Conservation (phyloP, 1,284 basidiomycete species). For the Austroboletus olivaceoglutinosus region DNA sequence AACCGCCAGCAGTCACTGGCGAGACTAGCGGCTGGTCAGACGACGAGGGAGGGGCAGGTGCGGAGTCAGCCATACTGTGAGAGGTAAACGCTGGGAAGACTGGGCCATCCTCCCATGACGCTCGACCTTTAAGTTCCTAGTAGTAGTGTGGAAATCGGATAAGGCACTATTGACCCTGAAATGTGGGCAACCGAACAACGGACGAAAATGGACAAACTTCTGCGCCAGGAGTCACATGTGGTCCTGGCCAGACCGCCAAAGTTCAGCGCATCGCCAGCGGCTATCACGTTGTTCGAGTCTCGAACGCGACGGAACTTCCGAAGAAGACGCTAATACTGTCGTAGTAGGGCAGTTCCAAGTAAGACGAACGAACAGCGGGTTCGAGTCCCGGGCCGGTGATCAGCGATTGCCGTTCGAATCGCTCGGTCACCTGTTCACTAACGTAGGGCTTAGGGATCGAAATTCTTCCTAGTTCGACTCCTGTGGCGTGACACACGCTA, state of each 20-base stretch:
- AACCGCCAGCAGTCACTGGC: slow-evolving; percentile 4
- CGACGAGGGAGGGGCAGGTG: neutral
- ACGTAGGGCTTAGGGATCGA: neutral
- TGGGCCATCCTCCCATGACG: neutral
- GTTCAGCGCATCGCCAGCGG: neutral
- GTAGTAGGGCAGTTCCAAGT: neutral
- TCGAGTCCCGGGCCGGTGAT: too few relatives aligned
- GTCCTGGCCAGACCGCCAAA: neutral
- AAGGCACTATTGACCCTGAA: slow-evolving; percentile 1
- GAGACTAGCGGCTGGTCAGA: slow-evolving; percentile 4
- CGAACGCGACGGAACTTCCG: neutral
- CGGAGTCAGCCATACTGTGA: slow-evolving; percentile 10
- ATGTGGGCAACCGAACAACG: slow-evolving; percentile 5
- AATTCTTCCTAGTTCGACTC: neutral
- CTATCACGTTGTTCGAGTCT: neutral
- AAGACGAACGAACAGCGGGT: neutral
- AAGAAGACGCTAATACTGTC: neutral
- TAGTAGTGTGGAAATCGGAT: slow-evolving; percentile 1
- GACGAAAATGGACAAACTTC: neutral
- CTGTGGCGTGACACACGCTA: neutral
- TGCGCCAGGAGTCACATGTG: neutral
- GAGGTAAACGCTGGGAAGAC: neutral
- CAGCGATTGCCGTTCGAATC: too few relatives aligned
- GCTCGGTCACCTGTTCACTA: neutral
- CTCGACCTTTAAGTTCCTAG: slow-evolving; percentile 5